A percentile compares a stretch with the other conserved stretches of the same genome.
phyloP scores from a whole-genome alignment of 2,329 filamentous ascomycete species.

The Sphaerulina populicola region DNA sequence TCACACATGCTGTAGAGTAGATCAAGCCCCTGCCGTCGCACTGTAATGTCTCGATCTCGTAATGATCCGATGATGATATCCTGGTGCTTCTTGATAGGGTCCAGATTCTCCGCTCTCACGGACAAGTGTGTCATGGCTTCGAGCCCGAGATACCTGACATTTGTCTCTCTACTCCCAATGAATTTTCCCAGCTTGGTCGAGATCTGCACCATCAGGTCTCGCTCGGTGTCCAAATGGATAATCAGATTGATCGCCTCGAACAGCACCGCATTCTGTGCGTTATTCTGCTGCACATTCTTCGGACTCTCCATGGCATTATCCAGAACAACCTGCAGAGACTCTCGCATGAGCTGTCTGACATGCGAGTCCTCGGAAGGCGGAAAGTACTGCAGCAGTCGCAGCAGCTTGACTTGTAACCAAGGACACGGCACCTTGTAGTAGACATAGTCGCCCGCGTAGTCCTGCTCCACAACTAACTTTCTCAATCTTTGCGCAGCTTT shows the following conservation, averaged over 20 bases:
- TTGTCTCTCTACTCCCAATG: slow-evolving; percentile 93
- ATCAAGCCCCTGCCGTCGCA: slow-evolving; percentile 89
- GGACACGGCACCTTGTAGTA: slow-evolving; percentile 99
- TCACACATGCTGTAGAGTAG: slow-evolving; percentile 99
- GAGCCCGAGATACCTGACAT: slow-evolving; percentile 88
- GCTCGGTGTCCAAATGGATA: slow-evolving; percentile 93
- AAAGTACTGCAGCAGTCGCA: slow-evolving; percentile 90
- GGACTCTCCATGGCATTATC: slow-evolving; percentile 86
- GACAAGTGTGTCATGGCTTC: slow-evolving; percentile 98
- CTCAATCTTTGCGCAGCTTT: slow-evolving; percentile 88
- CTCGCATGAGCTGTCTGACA: slow-evolving; percentile 81
- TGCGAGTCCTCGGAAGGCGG: slow-evolving; percentile 92
- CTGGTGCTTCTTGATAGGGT: slow-evolving; percentile 97
- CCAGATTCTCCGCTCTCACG: slow-evolving; percentile 82
- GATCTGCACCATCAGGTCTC: slow-evolving; percentile 90
- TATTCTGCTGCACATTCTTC: slow-evolving; percentile 99
- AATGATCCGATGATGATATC: slow-evolving; percentile 90
- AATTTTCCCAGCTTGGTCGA: slow-evolving; percentile 85
- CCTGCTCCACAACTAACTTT: slow-evolving; percentile 80
- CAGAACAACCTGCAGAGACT: slow-evolving; percentile 83
- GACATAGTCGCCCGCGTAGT: slow-evolving; percentile 82
- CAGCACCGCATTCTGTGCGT: slow-evolving; percentile 92
- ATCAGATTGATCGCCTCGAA: slow-evolving; percentile 99
- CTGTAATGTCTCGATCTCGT: slow-evolving; percentile 92
- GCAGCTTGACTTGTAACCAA: slow-evolving; percentile 92